These are phyloP conservation scores for Craspedostauros australis DNA, from an alignment of 108 stramenopile species.

Conservation along the genomic window DNA sequence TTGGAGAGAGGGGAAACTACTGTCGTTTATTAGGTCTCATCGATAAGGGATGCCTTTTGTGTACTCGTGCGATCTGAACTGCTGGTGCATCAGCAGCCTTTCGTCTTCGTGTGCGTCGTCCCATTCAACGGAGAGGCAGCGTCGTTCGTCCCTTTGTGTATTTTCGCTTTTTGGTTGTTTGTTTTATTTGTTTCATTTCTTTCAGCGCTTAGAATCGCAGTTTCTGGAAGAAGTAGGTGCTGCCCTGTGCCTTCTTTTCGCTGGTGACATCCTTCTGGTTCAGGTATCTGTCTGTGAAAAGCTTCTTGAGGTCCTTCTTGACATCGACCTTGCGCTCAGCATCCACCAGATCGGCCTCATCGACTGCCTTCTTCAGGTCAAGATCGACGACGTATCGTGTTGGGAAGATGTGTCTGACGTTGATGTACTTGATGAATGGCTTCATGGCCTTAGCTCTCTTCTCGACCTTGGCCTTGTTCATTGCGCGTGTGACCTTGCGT, in stretches of 20 bases:
- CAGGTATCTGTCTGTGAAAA: constrained; percentile 91
- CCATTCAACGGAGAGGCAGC: too few relatives aligned
- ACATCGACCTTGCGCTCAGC: constrained; percentile 74
- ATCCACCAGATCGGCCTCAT: constrained; percentile 83
- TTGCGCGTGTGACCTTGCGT: constrained; percentile 94
- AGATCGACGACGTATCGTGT: constrained; percentile 97
- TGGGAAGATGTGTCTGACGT: constrained; percentile 99
- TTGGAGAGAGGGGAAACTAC: too few relatives aligned
- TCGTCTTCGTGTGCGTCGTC: too few relatives aligned
- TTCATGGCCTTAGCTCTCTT: constrained; percentile 93
- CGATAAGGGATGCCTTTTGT: too few relatives aligned
- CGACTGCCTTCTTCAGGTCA: constrained; percentile 92
- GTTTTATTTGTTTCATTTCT: too few relatives aligned
- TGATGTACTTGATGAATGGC: constrained; percentile 99
- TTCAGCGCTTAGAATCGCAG: constrained; percentile 93
- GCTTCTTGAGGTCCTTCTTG: constrained; percentile 94
- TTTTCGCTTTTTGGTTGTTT: too few relatives aligned
- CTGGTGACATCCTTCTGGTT: constrained; percentile 88
- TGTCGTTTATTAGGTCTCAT: too few relatives aligned
- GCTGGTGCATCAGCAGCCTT: too few relatives aligned
- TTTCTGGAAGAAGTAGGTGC: constrained; percentile 94
- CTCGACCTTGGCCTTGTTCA: constrained; percentile 95
- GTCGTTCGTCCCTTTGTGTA: too few relatives aligned
- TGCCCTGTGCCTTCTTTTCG: constrained; percentile 95
- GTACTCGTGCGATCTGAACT: too few relatives aligned